Conservation (phyloP, 2,329 filamentous ascomycete genomes). For the Colletotrichum tropicale region DNA sequence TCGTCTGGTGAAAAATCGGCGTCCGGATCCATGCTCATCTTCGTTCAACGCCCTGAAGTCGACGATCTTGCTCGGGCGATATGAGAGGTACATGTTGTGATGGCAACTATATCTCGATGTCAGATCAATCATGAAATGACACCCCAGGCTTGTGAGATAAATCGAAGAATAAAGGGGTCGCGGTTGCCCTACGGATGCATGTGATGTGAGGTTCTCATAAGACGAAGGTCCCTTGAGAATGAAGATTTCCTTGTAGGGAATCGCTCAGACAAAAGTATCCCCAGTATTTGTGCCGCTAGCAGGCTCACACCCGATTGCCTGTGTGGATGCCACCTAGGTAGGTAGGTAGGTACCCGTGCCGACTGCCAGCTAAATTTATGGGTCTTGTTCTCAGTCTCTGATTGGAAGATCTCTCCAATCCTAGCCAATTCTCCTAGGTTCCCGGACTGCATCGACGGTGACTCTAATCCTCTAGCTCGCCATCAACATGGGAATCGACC, state of each 20-base stretch:
- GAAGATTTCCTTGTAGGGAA: slow-evolving; percentile 6
- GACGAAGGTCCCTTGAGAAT: neutral
- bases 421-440: neutral
- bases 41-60: neutral
- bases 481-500: neutral
- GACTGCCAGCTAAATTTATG: neutral
- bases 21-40: slow-evolving; percentile 33
- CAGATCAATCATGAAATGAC: neutral
- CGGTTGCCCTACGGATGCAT: neutral
- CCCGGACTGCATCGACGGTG: neutral
- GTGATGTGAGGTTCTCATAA: neutral
- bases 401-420: neutral
- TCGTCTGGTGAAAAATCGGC: slow-evolving; percentile 17
- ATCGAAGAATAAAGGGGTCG: neutral
- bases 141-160: neutral
- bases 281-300: neutral
- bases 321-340: neutral
- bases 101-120: neutral
- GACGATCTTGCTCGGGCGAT: slow-evolving; percentile 4
- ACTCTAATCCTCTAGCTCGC: neutral
- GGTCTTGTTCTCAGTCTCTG: neutral
- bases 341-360: neutral
- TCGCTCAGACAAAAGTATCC: neutral
- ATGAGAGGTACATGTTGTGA: slow-evolving; percentile 7
- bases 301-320: neutral